These are phyloP conservation scores for Neonectria sp. DNA, from an alignment of 2,329 filamentous ascomycete species.

Conservation along the genomic window DNA sequence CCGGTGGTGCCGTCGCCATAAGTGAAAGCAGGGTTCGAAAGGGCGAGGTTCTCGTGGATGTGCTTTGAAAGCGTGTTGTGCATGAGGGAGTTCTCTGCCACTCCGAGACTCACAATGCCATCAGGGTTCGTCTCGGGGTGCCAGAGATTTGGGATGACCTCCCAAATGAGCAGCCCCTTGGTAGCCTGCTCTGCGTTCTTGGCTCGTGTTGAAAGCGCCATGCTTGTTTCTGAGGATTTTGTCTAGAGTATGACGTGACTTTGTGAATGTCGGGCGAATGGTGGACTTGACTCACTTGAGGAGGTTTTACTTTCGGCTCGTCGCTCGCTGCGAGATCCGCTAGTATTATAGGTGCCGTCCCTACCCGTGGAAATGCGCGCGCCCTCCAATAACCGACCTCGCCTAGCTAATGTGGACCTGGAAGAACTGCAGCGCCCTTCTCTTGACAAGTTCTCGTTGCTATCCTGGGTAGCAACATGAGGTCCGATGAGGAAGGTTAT, in stretches of 20 bases:
- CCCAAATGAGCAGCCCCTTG: slow-evolving; percentile 54
- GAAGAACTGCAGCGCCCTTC: slow-evolving; percentile 5
- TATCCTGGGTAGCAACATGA: not conserved
- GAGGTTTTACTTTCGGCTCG: slow-evolving; percentile 6
- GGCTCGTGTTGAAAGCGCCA: slow-evolving; percentile 51
- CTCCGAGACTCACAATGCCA: slow-evolving; percentile 65
- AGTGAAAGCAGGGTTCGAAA: slow-evolving; percentile 52
- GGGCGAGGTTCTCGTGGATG: slow-evolving; percentile 56
- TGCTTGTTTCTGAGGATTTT: slow-evolving; percentile 6
- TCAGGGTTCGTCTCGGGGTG: slow-evolving; percentile 56
- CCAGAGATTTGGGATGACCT: slow-evolving; percentile 62
- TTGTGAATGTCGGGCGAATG: not conserved
- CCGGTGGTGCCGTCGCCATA: slow-evolving; percentile 59
- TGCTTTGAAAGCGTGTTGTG: slow-evolving; percentile 60
- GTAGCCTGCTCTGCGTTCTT: slow-evolving; percentile 46
- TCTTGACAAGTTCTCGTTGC: not conserved
- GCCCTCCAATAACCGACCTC: slow-evolving; percentile 13
- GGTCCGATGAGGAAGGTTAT: not conserved
- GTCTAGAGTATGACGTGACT: not conserved
- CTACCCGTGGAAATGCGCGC: slow-evolving; percentile 6
- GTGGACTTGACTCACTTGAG: not conserved
- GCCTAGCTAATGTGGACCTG: slow-evolving; percentile 7
- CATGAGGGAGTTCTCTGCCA: slow-evolving; percentile 69
- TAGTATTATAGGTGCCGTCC: slow-evolving; percentile 7
- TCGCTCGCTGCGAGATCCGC: slow-evolving; percentile 34